Evolutionary conservation across 805 yeast species (phyloP), one percentile per base, ranked within the genome.

Genomic region (Ogataea polymorpha): DNA sequence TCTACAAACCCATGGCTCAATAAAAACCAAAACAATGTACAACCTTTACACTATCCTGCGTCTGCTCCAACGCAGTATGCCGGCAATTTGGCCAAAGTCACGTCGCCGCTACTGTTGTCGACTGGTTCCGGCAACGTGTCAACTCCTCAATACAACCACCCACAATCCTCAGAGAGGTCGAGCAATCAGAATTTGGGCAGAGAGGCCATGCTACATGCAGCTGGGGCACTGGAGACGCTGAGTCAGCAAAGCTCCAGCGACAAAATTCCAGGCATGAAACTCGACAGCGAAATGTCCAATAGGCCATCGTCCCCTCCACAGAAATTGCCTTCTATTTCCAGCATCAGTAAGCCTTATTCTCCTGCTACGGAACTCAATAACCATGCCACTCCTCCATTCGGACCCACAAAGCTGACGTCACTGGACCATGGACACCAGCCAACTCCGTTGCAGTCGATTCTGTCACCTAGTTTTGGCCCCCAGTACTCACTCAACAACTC

Each of bases 31-130:
- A 45, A 43, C 31, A 44, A 48, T 23, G 76, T 74, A 14, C 81
- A 77, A 55, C 80, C 81, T 15, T 60, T 77, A 30, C 82, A 80
- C 58, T 80, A 79, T 54, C 87, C 87, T 6, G 68, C 78, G 4
- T 78, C 84, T 0, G 79, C 85, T 2, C 87, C 87, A 12, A 75
- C 85, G 2, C 85, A 79, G 53, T 81, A 78, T 68, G 85, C 83
- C 23, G 78, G 83, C 0, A 80, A 80, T 31, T 60, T 81, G 37
- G 74, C 76, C 45, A 60, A 80, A 25, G 80, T 81, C 42, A 80
- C 86, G 0, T 79, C 85, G 12, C 87, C 87, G 0, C 63, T 81
- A 37, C 61, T 81, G 44, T 65, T 82, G 32, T 74, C 82, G 6
- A 75, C 80, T 12, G 50, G 77, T 17, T 52, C 75, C 33, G 40